Conservation (phyloP, 805 yeast genomes). For the Lipomyces lipofer region DNA sequence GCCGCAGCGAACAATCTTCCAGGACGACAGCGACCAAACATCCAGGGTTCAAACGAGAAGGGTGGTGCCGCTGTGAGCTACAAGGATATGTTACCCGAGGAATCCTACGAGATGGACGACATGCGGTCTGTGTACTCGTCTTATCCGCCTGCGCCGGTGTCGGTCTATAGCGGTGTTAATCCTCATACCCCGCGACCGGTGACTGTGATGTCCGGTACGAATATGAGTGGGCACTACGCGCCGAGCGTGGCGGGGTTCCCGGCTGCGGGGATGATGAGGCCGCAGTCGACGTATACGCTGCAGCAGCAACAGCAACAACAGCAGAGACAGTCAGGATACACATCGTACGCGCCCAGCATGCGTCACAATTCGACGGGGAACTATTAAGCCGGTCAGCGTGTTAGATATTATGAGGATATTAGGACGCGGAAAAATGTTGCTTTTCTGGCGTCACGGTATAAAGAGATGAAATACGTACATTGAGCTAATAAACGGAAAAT, state of each 20-base stretch:
- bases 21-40: conserved; percentile 35
- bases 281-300: conserved; percentile 11
- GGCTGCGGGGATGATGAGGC: neutral
- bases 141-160: conserved; percentile 19
- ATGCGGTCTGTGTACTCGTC: conserved; percentile 34
- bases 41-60: conserved; percentile 20
- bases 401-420: too few relatives aligned
- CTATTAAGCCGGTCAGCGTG: too few relatives aligned
- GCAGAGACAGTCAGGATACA: conserved; percentile 2
- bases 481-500: too few relatives aligned
- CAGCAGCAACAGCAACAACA: conserved; percentile 18
- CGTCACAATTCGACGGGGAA: neutral
- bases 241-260: neutral
- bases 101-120: conserved; percentile 40
- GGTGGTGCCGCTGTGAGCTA: conserved; percentile 6
- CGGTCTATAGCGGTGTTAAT: conserved; percentile 13
- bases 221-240: neutral
- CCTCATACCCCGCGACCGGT: neutral
- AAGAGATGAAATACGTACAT: too few relatives aligned
- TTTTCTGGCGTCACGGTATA: too few relatives aligned
- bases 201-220: neutral
- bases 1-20: conserved; percentile 42
- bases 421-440: too few relatives aligned
- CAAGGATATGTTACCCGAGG: conserved; percentile 35
- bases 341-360: neutral